phyloP scores from a whole-genome alignment of 352 stramenopile species.

The Pythium vanterpoolii region DNA sequence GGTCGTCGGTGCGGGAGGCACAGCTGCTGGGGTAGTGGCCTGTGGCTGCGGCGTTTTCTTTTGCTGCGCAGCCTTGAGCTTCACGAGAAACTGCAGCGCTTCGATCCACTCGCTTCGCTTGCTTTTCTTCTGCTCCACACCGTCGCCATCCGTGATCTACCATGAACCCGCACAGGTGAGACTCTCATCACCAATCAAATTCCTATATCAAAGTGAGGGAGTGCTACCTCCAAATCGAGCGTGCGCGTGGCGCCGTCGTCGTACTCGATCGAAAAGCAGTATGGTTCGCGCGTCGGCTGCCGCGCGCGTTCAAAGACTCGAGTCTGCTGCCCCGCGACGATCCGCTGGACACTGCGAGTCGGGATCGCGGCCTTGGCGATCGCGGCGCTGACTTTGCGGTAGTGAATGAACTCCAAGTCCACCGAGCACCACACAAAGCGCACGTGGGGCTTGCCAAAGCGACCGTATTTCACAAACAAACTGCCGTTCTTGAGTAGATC shows the following conservation, averaged over 20 bases:
- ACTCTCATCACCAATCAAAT: background rate
- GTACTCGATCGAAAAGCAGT: conserved; percentile 78
- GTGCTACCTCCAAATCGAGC: conserved; percentile 72
- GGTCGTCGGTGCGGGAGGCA: background rate
- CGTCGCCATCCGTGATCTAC: conserved; percentile 65
- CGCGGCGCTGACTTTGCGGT: conserved; percentile 49
- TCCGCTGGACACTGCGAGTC: conserved; percentile 38
- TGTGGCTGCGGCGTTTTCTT: conserved; percentile 13
- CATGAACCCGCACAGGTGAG: background rate
- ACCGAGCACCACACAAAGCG: conserved; percentile 78
- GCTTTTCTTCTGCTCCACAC: conserved; percentile 49
- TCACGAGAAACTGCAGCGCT: conserved; percentile 70
- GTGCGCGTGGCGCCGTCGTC: conserved; percentile 52
- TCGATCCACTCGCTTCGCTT: conserved; percentile 67
- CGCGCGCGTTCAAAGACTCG: conserved; percentile 66
- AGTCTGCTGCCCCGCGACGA: conserved; percentile 50
- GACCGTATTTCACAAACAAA: conserved; percentile 79
- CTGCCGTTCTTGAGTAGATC: conserved; percentile 67
- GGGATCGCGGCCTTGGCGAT: conserved; percentile 56
- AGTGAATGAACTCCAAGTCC: conserved; percentile 75
- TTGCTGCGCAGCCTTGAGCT: conserved; percentile 46
- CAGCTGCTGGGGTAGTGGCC: too few species aligned
- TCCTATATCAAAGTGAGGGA: background rate
- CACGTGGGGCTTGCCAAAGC: conserved; percentile 69
- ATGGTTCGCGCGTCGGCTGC: conserved; percentile 40